Conservation (phyloP, 108 stramenopile species). For the Epithemia pelagica region DNA sequence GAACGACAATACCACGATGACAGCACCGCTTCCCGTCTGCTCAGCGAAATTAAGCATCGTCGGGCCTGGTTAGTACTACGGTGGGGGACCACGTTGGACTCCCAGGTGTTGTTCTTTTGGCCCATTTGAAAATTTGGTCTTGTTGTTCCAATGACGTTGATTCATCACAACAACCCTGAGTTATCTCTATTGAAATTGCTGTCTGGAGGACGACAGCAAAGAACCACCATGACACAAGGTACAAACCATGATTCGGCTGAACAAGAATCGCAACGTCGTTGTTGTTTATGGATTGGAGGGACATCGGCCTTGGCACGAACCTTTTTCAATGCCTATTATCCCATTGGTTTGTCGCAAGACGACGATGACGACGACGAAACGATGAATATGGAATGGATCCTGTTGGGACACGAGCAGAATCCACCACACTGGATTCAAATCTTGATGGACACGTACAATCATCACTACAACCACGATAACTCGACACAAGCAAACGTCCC, state of each 20-base stretch:
- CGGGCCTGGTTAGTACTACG: slow-evolving; percentile 72
- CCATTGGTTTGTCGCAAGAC: not conserved
- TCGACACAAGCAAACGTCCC: not conserved
- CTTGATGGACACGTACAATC: not conserved
- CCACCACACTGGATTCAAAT: slow-evolving; percentile 15
- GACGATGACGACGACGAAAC: not conserved
- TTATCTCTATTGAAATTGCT: too few species aligned
- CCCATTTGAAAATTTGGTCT: too few species aligned
- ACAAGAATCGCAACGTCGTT: not conserved
- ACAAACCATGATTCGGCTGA: not conserved
- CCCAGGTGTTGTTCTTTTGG: slow-evolving; percentile 18
- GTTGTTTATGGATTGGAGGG: slow-evolving; percentile 23
- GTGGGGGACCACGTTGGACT: slow-evolving; percentile 27
- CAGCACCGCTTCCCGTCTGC: slow-evolving; percentile 82
- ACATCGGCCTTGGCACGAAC: slow-evolving; percentile 21
- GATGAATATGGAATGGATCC: slow-evolving; percentile 1
- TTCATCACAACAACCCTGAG: too few species aligned
- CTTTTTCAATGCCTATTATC: slow-evolving; percentile 8
- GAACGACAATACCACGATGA: slow-evolving; percentile 75
- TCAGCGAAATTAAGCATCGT: slow-evolving; percentile 82
- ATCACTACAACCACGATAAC: too few species aligned
- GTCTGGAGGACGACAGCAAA: too few species aligned
- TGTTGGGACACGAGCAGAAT: slow-evolving; percentile 10
- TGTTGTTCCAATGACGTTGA: too few species aligned
- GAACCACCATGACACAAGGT: too few species aligned